Base-by-base conservation (phyloP, 768 basidiomycete species). In the Kwoniella shandongensis region DNA sequence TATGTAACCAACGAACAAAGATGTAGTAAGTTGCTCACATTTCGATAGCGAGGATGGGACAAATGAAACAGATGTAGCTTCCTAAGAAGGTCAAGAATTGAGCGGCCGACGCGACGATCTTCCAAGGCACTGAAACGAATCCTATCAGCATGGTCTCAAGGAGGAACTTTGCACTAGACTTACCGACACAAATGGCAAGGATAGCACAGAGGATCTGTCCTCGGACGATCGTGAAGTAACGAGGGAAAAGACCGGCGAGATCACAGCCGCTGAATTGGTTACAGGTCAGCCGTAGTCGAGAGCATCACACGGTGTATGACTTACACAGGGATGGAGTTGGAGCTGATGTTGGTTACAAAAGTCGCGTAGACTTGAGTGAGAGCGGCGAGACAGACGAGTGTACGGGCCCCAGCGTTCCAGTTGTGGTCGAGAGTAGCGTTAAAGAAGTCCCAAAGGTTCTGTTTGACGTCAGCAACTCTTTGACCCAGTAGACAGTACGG, bases 401-500 rank as follows among this genome's bases (percentile, higher is more conserved):
- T 50, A 27, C 55, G 46, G 11, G 47, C 46, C 3, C 48, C 47
- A 15, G 55, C 55, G 25, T 48, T 57, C 55, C 55, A 57, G 38
- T 57, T 42, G 55, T 57, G 32, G 47, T 57, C 55, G 30, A 57
- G 55, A 2, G 30, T 42, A 8, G 46, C 48, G 36, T 39, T 57
- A 46, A 48, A 57, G 23, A 57, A 57, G 55, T 57, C 55, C 55
- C 55, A 57, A 4, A 57, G 47, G 46, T 57, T 57, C 20, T 38
- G 38, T 13, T 25, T 39, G 3, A 3, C 17, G 17, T 38, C 11
- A 39, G 45, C 25, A 27, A n/a, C n/a, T n/a, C n/a, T n/a, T n/a
- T n/a, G n/a, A n/a, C 26, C 6, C n/a, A 8, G 4, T n/a, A 46
- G 10, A 27, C 8, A 10, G 15, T 15, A 4, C 4, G 4, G 45